Conservation (phyloP, 495 filamentous ascomycete species). For the Glonium stellatum region DNA sequence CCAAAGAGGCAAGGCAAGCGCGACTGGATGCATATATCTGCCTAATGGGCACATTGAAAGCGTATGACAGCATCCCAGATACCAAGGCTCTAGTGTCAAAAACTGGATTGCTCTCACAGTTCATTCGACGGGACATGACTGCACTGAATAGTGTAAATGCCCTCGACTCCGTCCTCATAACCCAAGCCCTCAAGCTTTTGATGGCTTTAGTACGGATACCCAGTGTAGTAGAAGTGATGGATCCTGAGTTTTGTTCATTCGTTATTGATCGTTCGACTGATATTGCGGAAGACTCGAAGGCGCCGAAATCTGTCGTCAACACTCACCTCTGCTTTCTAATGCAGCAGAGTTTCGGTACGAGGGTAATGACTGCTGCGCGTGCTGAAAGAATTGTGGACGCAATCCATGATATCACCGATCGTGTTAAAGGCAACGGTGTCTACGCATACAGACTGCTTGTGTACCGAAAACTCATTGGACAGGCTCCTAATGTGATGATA, state of each 20-base stretch:
- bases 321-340: constrained; percentile 71
- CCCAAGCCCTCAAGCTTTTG: constrained; percentile 68
- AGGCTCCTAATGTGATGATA: constrained; percentile 60
- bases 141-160: constrained; percentile 36
- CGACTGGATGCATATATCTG: constrained; percentile 82
- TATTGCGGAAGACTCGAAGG: constrained; percentile 53
- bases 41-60: constrained; percentile 64
- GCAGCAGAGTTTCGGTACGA: constrained; percentile 66
- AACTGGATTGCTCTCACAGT: constrained; percentile 64
- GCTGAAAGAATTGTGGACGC: constrained; percentile 59
- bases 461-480: constrained; percentile 65
- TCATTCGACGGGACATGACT: constrained; percentile 70
- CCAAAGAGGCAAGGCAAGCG: constrained; percentile 56
- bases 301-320: constrained; percentile 68
- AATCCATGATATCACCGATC: constrained; percentile 63
- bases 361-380: constrained; percentile 63
- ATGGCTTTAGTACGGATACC: constrained; percentile 63
- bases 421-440: constrained; percentile 69
- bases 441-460: constrained; percentile 64
- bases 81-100: constrained; percentile 69
- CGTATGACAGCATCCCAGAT: constrained; percentile 55
- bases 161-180: constrained; percentile 57
- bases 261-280: constrained; percentile 71
- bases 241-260: constrained; percentile 70
- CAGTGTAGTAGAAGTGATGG: constrained; percentile 54